phyloP scores from a whole-genome alignment of 1,284 basidiomycete genomes.

The Trichosporon inkin region DNA sequence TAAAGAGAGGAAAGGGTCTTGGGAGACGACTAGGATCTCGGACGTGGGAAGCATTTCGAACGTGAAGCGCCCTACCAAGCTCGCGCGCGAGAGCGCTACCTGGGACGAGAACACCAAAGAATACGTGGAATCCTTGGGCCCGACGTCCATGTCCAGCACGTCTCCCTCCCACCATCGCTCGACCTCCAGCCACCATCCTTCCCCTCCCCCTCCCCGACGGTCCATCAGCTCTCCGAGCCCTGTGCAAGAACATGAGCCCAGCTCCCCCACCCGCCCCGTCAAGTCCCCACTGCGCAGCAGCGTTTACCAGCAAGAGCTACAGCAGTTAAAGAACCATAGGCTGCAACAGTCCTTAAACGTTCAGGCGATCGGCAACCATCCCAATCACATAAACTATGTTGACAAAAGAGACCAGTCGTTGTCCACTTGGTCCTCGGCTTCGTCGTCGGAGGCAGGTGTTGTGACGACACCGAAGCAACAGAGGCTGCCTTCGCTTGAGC shows the following conservation, averaged over 20 bases:
- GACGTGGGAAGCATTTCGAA: not conserved
- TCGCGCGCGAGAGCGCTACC: not conserved
- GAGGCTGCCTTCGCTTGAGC: not conserved
- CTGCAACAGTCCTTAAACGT: not conserved
- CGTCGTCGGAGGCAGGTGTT: not conserved
- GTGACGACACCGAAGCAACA: not conserved
- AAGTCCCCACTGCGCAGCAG: not conserved
- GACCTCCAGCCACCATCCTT: not conserved
- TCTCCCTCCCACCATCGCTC: not conserved
- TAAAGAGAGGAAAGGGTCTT: not conserved
- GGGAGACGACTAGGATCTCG: not conserved
- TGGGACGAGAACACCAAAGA: constrained; percentile 5
- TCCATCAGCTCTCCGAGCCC: not conserved
- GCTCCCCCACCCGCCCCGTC: not conserved
- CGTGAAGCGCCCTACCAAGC: not conserved
- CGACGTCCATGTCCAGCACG: constrained; percentile 3
- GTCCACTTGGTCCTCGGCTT: not conserved
- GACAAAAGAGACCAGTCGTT: not conserved
- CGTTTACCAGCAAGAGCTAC: not conserved
- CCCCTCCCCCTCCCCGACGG: not conserved
- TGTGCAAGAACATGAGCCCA: not conserved
- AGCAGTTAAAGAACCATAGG: not conserved
- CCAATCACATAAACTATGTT: not conserved
- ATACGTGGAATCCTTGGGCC: not conserved
- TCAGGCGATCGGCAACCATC: not conserved